phyloP scores from a whole-genome alignment of 1,139 yeast species.

The Candida albicans region DNA sequence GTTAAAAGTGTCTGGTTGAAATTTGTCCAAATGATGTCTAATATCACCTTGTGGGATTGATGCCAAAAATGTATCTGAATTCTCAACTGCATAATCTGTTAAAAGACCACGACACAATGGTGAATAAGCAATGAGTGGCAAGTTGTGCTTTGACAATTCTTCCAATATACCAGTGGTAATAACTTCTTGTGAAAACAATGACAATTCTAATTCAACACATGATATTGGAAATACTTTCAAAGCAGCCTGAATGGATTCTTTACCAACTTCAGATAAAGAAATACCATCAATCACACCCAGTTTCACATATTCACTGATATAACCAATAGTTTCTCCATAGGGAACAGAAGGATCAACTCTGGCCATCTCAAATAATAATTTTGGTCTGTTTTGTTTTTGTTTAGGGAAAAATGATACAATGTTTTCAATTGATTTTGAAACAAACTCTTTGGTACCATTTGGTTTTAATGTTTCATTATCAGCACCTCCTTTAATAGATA shows the following conservation, averaged over 20 bases:
- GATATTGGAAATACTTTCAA: slow-evolving; percentile 49
- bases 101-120: slow-evolving; percentile 81
- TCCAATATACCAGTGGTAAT: slow-evolving; percentile 60
- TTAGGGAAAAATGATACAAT: slow-evolving; percentile 46
- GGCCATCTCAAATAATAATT: slow-evolving; percentile 66
- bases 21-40: slow-evolving; percentile 55
- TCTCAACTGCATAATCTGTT: slow-evolving; percentile 55
- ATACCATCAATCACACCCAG: slow-evolving; percentile 63
- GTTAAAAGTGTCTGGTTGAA: slow-evolving; percentile 53
- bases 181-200: slow-evolving; percentile 64
- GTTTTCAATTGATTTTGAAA: slow-evolving; percentile 52
- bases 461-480: slow-evolving; percentile 39
- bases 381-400: slow-evolving; percentile 40
- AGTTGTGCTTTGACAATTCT: slow-evolving; percentile 44
- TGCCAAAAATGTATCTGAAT: slow-evolving; percentile 28
- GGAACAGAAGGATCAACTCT: slow-evolving; percentile 59
- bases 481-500: slow-evolving; percentile 70
- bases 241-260: slow-evolving; percentile 59
- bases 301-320: slow-evolving; percentile 52
- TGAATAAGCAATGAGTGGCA: slow-evolving; percentile 76
- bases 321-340: slow-evolving; percentile 49
- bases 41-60: slow-evolving; percentile 57
- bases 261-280: slow-evolving; percentile 70
- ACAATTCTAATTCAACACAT: slow-evolving; percentile 74
- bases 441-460: slow-evolving; percentile 47